Evolutionary conservation across 148 eudicot genomes (phyloP), one percentile per base, ranked within the genome.

Genomic region (Chenopodium quinoa): DNA sequence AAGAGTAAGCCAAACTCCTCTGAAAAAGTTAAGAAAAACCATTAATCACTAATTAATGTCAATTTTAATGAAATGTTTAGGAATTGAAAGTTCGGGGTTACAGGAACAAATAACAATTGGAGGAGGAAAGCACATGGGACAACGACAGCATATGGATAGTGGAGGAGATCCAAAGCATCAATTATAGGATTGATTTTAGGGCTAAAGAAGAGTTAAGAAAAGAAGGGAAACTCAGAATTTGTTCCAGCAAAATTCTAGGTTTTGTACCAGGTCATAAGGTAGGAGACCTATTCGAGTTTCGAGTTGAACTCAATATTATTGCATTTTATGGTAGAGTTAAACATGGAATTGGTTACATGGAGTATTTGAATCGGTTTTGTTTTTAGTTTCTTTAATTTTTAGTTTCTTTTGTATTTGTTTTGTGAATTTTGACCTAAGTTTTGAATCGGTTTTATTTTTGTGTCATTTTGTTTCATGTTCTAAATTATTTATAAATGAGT

Each of bases 251-350:
- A 44, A 32, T 58, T 20, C 31, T 52, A 7, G 82, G 82, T 56
- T n/a, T 52, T 10, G 23, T 79, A 4, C 76, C 69, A 8, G 94
- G 94, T 40, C 78, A 90, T 44, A 83, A 86, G 73, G 73, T 89
- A 14, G 94, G 94, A 6, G 90, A 91, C 63, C 31, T 25, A 71
- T 90, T 90, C 71, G 71, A 27, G 0, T 86, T 73, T 13, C 76
- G 92, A 84, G 84, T 75, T 17, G 89, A 90, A 44, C 90, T 91
- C 11, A 60, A 60, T 16, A 75, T 89, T 17, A 34, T 86, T 31
- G 94, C 92, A 34, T 79, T 91, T 40, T 91, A 91, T 81, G 47
- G 70, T 16, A 81, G 80, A n/a, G 71, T 48, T 32, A 31, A 71
- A 16, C 37, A 69, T 44, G 90, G 92, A 37, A 91, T 91, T 1